Base-by-base conservation (phyloP, 1,284 basidiomycete genomes). In the Moniliella sp. region DNA sequence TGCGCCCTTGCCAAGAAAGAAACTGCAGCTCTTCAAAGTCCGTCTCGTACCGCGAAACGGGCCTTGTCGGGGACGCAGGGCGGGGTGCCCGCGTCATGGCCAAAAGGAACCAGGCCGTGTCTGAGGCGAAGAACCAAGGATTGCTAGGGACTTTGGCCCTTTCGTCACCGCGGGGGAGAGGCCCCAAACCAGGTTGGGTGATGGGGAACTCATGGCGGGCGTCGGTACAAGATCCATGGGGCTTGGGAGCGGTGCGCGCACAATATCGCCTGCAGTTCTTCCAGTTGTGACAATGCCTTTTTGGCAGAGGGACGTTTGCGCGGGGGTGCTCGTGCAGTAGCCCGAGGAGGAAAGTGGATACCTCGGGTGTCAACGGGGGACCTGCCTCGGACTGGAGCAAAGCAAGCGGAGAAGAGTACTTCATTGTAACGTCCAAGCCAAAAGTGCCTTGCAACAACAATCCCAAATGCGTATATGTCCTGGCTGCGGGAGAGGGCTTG, bases 1-100 rank as follows among this genome's bases (percentile, higher is more conserved):
- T 0, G 78, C 83, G 1, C 84, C 84, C 55, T 77, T 78, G 1
- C 86, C 84, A 4, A 62, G 43, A n/a, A n/a, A n/a, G n/a, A 30
- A 58, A 56, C 27, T 52, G 51, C 18, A 61, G 46, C 35, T 60
- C 55, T 27, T 55, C 51, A 30, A 61, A 61, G 40, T 60, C 58
- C 14, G 43, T 50, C 11, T 49, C 33, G 32, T 58, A 61, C 5
- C 58, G 48, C 15, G 53, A 56, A 5, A 40, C 32, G 11, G 44
- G 11, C 37, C 29, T 18, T 31, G 29, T 12, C 25, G 18, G 7
- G 29, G n/a, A 8, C 18, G 23, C n/a, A 25, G 37, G 9, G 45
- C 39, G 15, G 55, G 42, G 9, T 51, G 50, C n/a, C n/a, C n/a
- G n/a, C n/a, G n/a, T n/a, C n/a, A n/a, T n/a, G n/a, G n/a, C 55